Percentiles rank a stretch among this genome's conserved stretches.
These are phyloP conservation scores for Cornus controversa DNA, from an alignment of 148 eudicot species.

Conservation along the genomic window DNA sequence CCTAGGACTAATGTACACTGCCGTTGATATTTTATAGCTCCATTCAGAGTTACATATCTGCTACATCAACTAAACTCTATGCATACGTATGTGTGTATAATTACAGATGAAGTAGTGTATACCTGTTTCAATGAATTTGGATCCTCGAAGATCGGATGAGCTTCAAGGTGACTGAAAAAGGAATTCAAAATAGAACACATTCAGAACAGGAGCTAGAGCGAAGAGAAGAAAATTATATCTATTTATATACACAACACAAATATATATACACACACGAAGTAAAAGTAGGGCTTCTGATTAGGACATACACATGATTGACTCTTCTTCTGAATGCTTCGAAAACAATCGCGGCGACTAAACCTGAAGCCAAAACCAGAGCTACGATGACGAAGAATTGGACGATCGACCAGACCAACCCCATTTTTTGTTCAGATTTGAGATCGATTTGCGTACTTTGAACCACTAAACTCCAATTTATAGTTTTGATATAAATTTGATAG, in stretches of 20 bases:
- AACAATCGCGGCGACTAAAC: conserved; percentile 44
- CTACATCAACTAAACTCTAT: background rate
- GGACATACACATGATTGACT: conserved; percentile 57
- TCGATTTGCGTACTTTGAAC: background rate
- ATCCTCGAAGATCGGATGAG: conserved; percentile 69
- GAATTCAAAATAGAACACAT: background rate
- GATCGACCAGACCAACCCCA: conserved; percentile 47
- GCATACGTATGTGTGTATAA: background rate
- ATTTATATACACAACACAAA: too few species aligned
- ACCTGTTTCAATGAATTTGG: conserved; percentile 86
- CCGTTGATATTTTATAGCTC: too few species aligned
- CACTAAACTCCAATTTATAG: background rate
- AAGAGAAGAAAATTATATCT: background rate
- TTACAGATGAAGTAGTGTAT: background rate
- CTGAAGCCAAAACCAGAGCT: conserved; percentile 36
- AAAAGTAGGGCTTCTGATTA: conserved; percentile 3
- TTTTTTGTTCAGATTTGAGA: conserved; percentile 13
- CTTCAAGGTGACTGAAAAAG: conserved; percentile 58
- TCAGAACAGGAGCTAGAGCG: background rate
- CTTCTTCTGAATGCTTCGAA: conserved; percentile 65
- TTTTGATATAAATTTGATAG: too few species aligned
- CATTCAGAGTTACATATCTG: background rate
- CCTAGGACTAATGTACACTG: background rate
- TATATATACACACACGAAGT: background rate
- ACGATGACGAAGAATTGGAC: conserved; percentile 36